A percentile compares a stretch with the other conserved stretches of the same genome.
Evolutionary conservation across 805 yeast genomes (phyloP).

Genomic region (Starmerella roubikii): DNA sequence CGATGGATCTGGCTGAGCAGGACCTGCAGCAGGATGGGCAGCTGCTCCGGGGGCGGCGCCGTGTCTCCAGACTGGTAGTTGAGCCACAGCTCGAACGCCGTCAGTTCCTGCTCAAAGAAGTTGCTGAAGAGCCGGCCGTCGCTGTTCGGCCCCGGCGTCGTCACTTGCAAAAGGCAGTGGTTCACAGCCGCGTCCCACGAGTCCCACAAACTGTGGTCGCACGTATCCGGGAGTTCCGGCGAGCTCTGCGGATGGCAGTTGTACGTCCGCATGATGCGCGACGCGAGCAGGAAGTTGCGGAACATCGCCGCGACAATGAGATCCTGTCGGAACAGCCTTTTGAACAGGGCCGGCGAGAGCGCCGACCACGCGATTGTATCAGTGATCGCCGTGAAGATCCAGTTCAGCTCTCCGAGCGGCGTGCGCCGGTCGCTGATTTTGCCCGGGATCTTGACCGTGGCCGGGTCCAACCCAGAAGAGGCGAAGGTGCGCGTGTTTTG

Average conservation of each 20-base stretch:
- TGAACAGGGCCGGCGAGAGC: conserved; percentile 74
- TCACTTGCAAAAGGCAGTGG: conserved; percentile 57
- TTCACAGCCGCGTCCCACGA: conserved; percentile 97
- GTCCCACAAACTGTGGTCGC: conserved; percentile 89
- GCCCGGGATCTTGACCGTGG: conserved; percentile 60
- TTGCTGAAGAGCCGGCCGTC: conserved; percentile 67
- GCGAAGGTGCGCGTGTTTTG: conserved; percentile 41
- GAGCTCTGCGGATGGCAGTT: conserved; percentile 91
- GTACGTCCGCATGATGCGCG: conserved; percentile 81
- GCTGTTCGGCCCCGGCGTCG: conserved; percentile 26
- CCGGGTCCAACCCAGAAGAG: conserved; percentile 27
- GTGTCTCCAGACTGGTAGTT: conserved; percentile 69
- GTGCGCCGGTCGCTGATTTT: conserved; percentile 84
- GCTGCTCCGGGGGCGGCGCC: conserved; percentile 81
- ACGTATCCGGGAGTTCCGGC: conserved; percentile 77
- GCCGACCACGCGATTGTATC: conserved; percentile 98
- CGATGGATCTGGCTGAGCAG: conserved; percentile 88
- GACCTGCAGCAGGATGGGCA: conserved; percentile 88
- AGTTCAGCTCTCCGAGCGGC: conserved; percentile 87
- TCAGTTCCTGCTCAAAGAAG: conserved; percentile 88
- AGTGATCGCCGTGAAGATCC: conserved; percentile 96
- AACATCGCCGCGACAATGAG: conserved; percentile 92
- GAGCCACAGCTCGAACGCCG: conserved; percentile 94
- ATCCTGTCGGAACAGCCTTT: conserved; percentile 84
- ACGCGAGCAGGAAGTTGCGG: conserved; percentile 82